These are phyloP conservation scores for Punica granatum DNA, from an alignment of 345 rosid species.

Conservation along the genomic window DNA sequence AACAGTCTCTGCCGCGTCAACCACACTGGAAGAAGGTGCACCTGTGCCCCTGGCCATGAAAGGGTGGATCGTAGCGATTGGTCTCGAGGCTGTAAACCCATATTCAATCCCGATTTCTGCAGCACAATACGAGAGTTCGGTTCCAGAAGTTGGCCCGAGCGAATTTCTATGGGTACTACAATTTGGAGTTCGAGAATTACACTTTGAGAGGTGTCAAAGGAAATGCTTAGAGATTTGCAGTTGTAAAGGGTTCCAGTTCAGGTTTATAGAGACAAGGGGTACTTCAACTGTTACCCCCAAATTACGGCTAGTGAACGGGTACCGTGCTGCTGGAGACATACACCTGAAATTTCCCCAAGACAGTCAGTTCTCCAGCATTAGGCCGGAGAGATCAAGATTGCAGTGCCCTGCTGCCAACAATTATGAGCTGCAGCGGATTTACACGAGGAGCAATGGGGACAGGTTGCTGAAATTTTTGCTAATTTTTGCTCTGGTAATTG, in stretches of 20 bases:
- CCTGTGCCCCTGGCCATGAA: constrained; percentile 16
- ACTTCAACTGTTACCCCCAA: constrained; percentile 13
- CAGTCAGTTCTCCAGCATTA: not conserved
- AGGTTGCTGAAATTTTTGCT: not conserved
- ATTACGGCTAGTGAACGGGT: constrained; percentile 6
- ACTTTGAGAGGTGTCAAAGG: constrained; percentile 7
- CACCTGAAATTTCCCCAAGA: constrained; percentile 5
- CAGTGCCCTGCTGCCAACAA: not conserved
- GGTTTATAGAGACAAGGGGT: not conserved
- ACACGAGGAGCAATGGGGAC: not conserved
- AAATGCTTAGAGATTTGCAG: constrained; percentile 1
- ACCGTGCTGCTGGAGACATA: not conserved
- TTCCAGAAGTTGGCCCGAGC: not conserved
- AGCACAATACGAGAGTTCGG: not conserved
- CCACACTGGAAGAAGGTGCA: constrained; percentile 19
- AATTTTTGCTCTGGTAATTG: constrained; percentile 7
- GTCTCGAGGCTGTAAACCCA: constrained; percentile 19
- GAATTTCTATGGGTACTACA: constrained; percentile 12
- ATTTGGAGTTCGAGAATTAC: not conserved
- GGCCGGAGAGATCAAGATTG: not conserved
- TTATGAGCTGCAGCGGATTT: constrained; percentile 8
- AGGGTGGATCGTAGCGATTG: constrained; percentile 9
- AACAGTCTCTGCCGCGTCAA: constrained; percentile 20
- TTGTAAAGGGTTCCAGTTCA: constrained; percentile 10
- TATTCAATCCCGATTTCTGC: constrained; percentile 8